Evolutionary conservation across 2,329 filamentous ascomycete genomes (phyloP).

Genomic region (Scytalidium sp.): DNA sequence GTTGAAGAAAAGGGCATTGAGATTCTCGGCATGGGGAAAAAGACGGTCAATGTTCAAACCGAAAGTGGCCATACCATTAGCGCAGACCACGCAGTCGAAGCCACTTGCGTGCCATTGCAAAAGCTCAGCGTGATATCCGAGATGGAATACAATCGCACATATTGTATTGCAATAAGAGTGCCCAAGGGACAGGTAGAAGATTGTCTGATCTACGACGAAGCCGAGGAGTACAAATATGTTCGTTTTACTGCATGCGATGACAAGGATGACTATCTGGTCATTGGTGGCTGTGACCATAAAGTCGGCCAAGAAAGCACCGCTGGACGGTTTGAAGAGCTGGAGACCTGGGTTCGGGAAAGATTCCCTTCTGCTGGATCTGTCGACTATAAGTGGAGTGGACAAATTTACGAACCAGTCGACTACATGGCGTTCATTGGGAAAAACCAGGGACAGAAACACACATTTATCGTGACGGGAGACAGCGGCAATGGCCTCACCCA

Average conservation of each 20-base stretch:
- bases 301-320: conserved; percentile 48
- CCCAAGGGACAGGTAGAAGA: conserved; percentile 51
- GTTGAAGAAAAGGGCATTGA: conserved; percentile 46
- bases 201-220: conserved; percentile 52
- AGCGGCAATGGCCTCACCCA: conserved; percentile 56
- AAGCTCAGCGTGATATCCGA: conserved; percentile 50
- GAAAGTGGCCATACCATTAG: conserved; percentile 42
- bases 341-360: conserved; percentile 49
- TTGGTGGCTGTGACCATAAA: conserved; percentile 57
- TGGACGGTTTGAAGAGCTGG: conserved; percentile 47
- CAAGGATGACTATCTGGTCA: conserved; percentile 50
- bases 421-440: conserved; percentile 54
- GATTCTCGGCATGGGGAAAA: conserved; percentile 40
- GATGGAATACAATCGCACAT: conserved; percentile 51
- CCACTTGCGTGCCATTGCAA: conserved; percentile 53
- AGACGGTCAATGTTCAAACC: conserved; percentile 44
- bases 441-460: conserved; percentile 48
- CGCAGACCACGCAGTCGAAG: conserved; percentile 47
- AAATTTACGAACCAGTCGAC: conserved; percentile 54
- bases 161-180: conserved; percentile 53
- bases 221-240: conserved; percentile 53
- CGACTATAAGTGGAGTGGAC: conserved; percentile 56
- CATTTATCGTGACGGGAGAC: conserved; percentile 54
- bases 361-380: conserved; percentile 46
- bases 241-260: conserved; percentile 51